Percentiles rank a stretch among this genome's conserved stretches.
phyloP scores from a whole-genome alignment of 1,284 basidiomycete genomes.

The Pulveroboletus sp. region DNA sequence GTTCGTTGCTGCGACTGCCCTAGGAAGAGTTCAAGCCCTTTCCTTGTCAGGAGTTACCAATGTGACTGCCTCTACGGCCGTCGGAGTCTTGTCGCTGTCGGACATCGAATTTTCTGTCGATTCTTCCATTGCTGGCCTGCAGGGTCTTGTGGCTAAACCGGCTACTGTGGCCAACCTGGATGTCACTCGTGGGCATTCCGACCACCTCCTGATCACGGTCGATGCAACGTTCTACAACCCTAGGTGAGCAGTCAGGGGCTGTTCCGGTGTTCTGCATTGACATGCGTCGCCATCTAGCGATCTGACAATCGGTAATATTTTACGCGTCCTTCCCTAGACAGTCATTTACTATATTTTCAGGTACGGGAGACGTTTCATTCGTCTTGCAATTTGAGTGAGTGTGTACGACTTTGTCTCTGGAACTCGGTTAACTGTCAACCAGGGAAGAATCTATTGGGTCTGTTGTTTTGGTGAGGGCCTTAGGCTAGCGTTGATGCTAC shows the following conservation, averaged over 20 bases:
- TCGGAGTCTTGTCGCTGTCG: conserved; percentile 61
- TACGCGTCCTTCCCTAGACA: neutral
- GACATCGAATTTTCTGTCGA: conserved; percentile 64
- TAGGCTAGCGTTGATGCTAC: conserved; percentile 14
- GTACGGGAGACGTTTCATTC: conserved; percentile 66
- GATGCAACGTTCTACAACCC: conserved; percentile 58
- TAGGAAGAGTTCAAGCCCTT: conserved; percentile 47
- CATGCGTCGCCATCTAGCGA: conserved; percentile 42
- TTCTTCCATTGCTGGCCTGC: conserved; percentile 61
- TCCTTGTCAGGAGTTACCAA: conserved; percentile 57
- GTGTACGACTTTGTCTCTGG: neutral
- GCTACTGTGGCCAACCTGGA: conserved; percentile 60
- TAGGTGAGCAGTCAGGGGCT: conserved; percentile 38
- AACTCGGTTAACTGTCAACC: neutral
- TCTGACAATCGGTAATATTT: conserved; percentile 56
- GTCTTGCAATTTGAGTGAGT: conserved; percentile 53
- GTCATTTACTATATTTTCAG: conserved; percentile 27
- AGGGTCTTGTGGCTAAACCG: conserved; percentile 62
- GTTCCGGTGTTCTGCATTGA: neutral
- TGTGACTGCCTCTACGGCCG: conserved; percentile 63
- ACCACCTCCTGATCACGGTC: conserved; percentile 72
- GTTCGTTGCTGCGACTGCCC: conserved; percentile 68
- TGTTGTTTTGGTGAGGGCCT: conserved; percentile 49
- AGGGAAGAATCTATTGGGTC: conserved; percentile 56
- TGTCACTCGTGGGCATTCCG: conserved; percentile 65